A percentile compares a stretch with the other conserved stretches of the same genome.
phyloP scores from a whole-genome alignment of 1,139 yeast genomes.

The Magnusiomyces sp. region DNA sequence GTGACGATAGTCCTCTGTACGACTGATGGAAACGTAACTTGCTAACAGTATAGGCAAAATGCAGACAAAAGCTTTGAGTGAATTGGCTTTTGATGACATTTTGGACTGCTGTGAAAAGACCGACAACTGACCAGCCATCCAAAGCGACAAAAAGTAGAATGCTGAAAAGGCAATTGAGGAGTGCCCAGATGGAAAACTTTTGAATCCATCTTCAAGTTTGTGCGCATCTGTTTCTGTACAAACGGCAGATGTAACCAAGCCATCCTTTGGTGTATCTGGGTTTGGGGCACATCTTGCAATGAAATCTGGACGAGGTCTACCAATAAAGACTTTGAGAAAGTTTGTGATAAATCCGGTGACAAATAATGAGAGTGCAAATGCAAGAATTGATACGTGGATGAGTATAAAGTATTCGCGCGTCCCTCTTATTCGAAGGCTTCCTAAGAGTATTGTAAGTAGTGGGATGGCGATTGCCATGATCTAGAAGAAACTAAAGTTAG shows the following conservation, averaged over 20 bases:
- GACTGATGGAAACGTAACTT: constrained; percentile 11
- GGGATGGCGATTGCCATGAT: constrained; percentile 28
- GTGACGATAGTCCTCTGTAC: constrained; percentile 60
- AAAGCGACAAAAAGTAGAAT: constrained; percentile 51
- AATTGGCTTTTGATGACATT: neutral
- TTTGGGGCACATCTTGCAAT: constrained; percentile 57
- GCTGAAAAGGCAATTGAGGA: constrained; percentile 63
- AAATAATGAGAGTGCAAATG: constrained; percentile 36
- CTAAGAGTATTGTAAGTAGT: constrained; percentile 23
- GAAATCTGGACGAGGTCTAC: constrained; percentile 78
- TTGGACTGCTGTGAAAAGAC: constrained; percentile 22
- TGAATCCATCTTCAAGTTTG: constrained; percentile 53
- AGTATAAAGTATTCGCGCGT: constrained; percentile 25
- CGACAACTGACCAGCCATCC: constrained; percentile 53
- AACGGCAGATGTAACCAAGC: constrained; percentile 44
- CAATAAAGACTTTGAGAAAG: constrained; percentile 61
- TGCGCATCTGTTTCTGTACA: constrained; percentile 38
- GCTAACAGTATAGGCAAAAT: constrained; percentile 11
- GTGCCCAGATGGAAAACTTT: constrained; percentile 80
- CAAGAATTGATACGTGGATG: constrained; percentile 37
- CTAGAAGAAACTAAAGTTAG: constrained; percentile 4
- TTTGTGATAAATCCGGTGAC: constrained; percentile 44
- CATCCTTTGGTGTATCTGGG: constrained; percentile 30
- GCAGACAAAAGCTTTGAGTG: constrained; percentile 1
- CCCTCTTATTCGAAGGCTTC: constrained; percentile 20